Percentiles rank a stretch among this genome's conserved stretches.
These are phyloP conservation scores for Paulownia fortunei DNA, from an alignment of 257 asterid genomes.

Conservation along the genomic window DNA sequence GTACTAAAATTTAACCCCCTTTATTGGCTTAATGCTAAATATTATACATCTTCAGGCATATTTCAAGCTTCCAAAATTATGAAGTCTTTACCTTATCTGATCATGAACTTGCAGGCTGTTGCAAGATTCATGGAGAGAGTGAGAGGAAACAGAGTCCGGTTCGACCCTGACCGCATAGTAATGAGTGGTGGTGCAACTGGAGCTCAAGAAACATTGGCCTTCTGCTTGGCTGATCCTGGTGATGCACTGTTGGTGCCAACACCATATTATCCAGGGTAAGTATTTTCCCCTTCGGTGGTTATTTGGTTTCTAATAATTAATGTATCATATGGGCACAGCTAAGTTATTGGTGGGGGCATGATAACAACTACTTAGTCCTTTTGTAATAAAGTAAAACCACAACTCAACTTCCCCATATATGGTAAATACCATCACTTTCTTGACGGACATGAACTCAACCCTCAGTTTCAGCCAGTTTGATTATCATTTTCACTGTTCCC, in stretches of 20 bases:
- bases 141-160: slow-evolving; percentile 67
- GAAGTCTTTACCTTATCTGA: neutral
- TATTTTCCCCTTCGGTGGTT: neutral
- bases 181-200: slow-evolving; percentile 97
- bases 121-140: slow-evolving; percentile 87
- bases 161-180: slow-evolving; percentile 73
- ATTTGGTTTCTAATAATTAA: neutral
- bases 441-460: neutral
- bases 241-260: slow-evolving; percentile 86
- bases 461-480: slow-evolving; percentile 13
- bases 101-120: slow-evolving; percentile 59
- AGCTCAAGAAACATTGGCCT: slow-evolving; percentile 77
- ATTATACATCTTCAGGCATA: neutral
- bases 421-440: slow-evolving; percentile 10
- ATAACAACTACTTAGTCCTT: slow-evolving; percentile 15
- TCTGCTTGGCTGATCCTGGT: slow-evolving; percentile 86
- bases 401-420: neutral
- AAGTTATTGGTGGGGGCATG: slow-evolving; percentile 44
- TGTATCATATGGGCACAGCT: neutral
- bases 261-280: slow-evolving; percentile 91
- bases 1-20: slow-evolving; percentile 36
- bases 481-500: neutral
- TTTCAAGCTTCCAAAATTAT: neutral
- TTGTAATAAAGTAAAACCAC: slow-evolving; percentile 7
- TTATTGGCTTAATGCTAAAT: neutral